Base-by-base conservation (phyloP, 495 filamentous ascomycete genomes). In the Neurospora sp. region DNA sequence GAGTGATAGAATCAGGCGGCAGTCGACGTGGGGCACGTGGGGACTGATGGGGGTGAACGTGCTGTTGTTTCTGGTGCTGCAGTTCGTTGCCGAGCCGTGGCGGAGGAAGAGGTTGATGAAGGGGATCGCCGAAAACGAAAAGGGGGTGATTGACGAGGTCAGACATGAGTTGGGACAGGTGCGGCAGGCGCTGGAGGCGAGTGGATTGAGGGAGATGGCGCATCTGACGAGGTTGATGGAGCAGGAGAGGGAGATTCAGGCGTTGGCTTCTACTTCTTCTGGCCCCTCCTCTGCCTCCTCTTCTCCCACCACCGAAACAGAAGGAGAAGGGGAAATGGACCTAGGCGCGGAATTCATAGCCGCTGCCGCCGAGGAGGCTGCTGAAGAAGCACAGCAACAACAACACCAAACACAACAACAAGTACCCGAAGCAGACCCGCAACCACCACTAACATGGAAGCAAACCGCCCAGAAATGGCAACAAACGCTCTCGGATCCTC, bases 21-120 rank as follows among this genome's bases (percentile, higher is more conserved):
- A 97, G 88, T 93, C 90, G 76, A 98, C 96, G 6, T 99, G 96
- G 96, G 94, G 96, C 31, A 99, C 96, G 3, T 98, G 96, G 91
- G 96, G 96, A 0, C 82, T 99, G 75, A 98, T 99, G 96, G 94
- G 96, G 8, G 87, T 98, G 59, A 99, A 99, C 77, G 91, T 98
- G 4, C 80, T 98, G 46, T 79, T 99, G 46, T 94, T 99, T 80
- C 80, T 99, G 59, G 87, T 94, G 65, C 90, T 97, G 77, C 93
- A 98, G 82, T 90, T 97, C 76, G 90, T 92, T n/a, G 89, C 98
- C 68, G 96, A 99, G 84, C 96, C 96, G 9, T 98, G 94, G 94
- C 89, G 93, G 73, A 85, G 96, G 74, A 86, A 84, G 75, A 81
- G 94, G 74, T 85, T 99, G 71, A 91, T 97, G 39, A 87, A 87